Conservation (phyloP, 495 filamentous ascomycete genomes). For the Neurospora hispaniola region DNA sequence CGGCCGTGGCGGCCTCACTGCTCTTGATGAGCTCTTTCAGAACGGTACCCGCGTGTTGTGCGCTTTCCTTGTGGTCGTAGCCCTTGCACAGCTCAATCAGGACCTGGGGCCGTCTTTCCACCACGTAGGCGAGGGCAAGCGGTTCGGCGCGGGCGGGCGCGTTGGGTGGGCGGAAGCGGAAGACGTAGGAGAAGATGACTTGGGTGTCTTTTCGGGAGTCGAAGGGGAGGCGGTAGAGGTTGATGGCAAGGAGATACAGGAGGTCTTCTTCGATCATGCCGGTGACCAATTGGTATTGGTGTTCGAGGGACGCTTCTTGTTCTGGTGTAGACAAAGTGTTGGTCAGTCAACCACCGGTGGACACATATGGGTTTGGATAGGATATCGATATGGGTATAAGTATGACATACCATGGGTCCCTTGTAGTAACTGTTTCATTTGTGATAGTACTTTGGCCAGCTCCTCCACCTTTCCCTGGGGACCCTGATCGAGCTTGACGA, state of each 20-base stretch:
- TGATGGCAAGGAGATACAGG: conserved; percentile 66
- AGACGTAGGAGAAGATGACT: conserved; percentile 78
- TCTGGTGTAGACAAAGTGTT: conserved; percentile 40
- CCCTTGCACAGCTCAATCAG: conserved; percentile 80
- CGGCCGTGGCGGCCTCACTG: conserved; percentile 65
- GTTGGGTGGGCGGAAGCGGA: conserved; percentile 64
- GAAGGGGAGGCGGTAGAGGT: conserved; percentile 78
- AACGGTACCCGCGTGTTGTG: conserved; percentile 84
- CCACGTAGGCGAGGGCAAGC: conserved; percentile 73
- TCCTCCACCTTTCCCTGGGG: conserved; percentile 41
- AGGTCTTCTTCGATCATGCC: conserved; percentile 81
- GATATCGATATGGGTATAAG: neutral
- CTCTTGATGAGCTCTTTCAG: conserved; percentile 87
- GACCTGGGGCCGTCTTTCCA: conserved; percentile 75
- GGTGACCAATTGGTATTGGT: conserved; percentile 68
- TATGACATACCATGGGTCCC: conserved; percentile 59
- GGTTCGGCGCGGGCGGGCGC: conserved; percentile 52
- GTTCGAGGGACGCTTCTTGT: conserved; percentile 72
- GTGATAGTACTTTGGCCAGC: conserved; percentile 61
- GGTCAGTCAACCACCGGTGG: neutral
- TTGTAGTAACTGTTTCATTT: conserved; percentile 77
- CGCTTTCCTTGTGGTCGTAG: conserved; percentile 83
- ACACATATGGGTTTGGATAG: neutral
- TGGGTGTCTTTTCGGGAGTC: conserved; percentile 87
- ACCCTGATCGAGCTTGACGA: conserved; percentile 40